Evolutionary conservation across 2,329 filamentous ascomycete genomes (phyloP).

Genomic region (Cladosporium colombiae): DNA sequence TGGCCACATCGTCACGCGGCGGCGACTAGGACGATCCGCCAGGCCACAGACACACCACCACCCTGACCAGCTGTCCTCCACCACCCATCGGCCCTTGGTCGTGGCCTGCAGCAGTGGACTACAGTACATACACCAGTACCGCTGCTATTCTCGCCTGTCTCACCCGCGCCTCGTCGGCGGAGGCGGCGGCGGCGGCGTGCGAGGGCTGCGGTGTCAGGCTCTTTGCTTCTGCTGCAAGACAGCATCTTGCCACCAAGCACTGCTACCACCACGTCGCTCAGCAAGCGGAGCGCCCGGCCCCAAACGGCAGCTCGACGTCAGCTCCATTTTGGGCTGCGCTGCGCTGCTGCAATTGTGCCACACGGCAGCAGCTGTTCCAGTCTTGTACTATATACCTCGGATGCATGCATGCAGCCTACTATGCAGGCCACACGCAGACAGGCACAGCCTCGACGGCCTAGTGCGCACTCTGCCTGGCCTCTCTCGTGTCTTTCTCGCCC

Average conservation of each 20-base stretch:
- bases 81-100: not conserved
- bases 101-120: not conserved
- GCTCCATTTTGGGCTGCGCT: constrained; percentile 5
- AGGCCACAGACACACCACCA: not conserved
- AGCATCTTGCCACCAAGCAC: constrained; percentile 7
- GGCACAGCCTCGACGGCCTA: constrained; percentile 8
- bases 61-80: not conserved
- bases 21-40: constrained; percentile 5
- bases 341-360: constrained; percentile 9
- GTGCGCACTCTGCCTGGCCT: not conserved
- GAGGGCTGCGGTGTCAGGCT: not conserved
- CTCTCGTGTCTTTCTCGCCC: not conserved
- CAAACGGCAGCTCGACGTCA: constrained; percentile 10
- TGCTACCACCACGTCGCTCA: not conserved
- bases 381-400: constrained; percentile 14
- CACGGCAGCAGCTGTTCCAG: constrained; percentile 1
- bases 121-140: too few relatives aligned
- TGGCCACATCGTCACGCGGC: constrained; percentile 10
- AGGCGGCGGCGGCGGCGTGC: not conserved
- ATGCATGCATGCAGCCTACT: constrained; percentile 13
- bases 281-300: constrained; percentile 1
- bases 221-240: not conserved
- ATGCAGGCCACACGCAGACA: constrained; percentile 2
- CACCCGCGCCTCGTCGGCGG: not conserved
- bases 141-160: constrained; percentile 4